Evolutionary conservation across 106 monocot species (phyloP), one percentile per base, ranked within the genome.

Genomic region (Narthecium ossifragum): DNA sequence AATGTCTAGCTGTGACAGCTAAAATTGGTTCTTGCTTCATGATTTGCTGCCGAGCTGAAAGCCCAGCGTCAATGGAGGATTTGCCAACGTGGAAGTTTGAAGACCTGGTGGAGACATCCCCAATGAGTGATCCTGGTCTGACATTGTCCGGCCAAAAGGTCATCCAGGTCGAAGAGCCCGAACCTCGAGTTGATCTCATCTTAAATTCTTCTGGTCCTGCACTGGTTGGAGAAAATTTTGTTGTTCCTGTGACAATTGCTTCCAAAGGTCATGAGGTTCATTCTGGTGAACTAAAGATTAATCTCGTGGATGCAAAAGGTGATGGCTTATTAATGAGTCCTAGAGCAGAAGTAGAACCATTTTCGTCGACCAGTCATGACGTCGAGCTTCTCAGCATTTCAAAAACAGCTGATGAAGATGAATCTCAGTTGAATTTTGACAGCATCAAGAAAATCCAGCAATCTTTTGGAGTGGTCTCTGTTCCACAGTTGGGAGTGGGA

Each of bases 261-360:
- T 84, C 91, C 18, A 98, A 56, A 60, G 86, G 79, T 18, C 81
- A 90, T 63, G 62, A 61, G 4, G 60, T 91, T 31, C 67, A 70
- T 76, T 86, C 81, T 64, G 90, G 79, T 26, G 98, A 98, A 60
- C 72, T 98, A 55, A 98, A 98, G 70, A 91, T 98, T 43, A 98
- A 98, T 75, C 73, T 98, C 51, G 91, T 98, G 15, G 98, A 98
- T 72, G 86, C 98, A 34, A 81, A 63, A 70, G 89, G 90, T 32
- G 88, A 81, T 46, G 93, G 94, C 6, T 62, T 90, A 51, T 66
- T 94, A 55, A 86, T 80, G 83, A 94, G 86, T 73, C 89, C 90
- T 34, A 70, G 80, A 63, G 94, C 80, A 53, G 94, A 90, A 31
- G 43, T 71, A 18, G 98, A 99, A 31, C 36, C 76, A 31, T 81